Evolutionary conservation across 768 basidiomycete genomes (phyloP), one percentile per base, ranked within the genome.

Genomic region (Phylloporus arenicola): DNA sequence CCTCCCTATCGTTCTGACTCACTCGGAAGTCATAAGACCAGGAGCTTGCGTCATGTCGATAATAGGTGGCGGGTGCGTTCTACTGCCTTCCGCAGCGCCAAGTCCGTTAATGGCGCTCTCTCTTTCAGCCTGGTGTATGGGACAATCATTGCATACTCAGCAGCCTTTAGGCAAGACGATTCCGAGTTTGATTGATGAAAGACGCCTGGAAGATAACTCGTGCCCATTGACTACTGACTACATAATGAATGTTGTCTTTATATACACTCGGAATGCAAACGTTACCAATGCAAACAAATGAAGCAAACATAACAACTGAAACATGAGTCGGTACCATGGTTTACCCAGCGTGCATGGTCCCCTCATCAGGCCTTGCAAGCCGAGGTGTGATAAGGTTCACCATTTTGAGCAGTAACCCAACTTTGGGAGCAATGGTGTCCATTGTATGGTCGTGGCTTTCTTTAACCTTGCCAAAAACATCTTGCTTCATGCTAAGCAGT

Each of bases 21-120:
- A 98, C 57, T 89, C 96, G 3, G 84, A 85, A 49, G 77, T 98
- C 54, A 96, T 98, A 59, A 75, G 80, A 53, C 75, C 82, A 3
- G 83, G 80, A 14, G 96, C 96, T 35, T 92, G 88, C 65, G 81
- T 78, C 60, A 97, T 99, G 96, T 92, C 92, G 17, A 91, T 97
- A 52, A 76, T 88, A 29, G 96, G 96, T 13, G 96, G 96, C 70
- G 87, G 84, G 81, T 88, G 72, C 31, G 58, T 50, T 16, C 46
- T 33, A 38, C 40, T 38, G 47, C 37, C 13, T 57, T 25, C 20
- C 50, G 17, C 37, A 33, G 24, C 12, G 5, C 16, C 45, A 51
- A 27, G 29, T 20, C 13, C 10, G 27, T 24, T 13, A 35, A 46
- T 17, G 37, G 11, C 34, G 52, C 22, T 14, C 45, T 14, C 45